Percentiles rank a stretch among this genome's conserved stretches.
Evolutionary conservation across 1,139 yeast species (phyloP).

Genomic region (Kluyveromyces sp.): DNA sequence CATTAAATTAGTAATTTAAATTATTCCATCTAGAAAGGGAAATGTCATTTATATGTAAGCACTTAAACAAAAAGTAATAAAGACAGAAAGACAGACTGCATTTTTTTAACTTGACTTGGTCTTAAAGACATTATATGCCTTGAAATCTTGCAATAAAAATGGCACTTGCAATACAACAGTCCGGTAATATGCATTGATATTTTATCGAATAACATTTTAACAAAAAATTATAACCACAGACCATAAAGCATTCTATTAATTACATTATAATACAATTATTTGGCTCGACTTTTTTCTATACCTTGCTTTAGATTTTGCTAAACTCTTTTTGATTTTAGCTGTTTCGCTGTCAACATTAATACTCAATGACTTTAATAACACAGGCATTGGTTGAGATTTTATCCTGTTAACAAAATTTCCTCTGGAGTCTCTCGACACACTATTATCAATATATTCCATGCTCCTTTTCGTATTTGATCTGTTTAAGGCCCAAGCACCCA

Average conservation of each 20-base stretch:
- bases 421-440: not conserved
- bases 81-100: too few species aligned
- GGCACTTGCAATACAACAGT: too few species aligned
- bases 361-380: constrained; percentile 12
- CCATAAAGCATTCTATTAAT: not conserved
- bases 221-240: not conserved
- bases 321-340: constrained; percentile 4
- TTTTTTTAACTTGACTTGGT: too few species aligned
- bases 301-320: constrained; percentile 6
- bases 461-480: constrained; percentile 4
- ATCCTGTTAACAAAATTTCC: not conserved
- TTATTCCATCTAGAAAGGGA: too few species aligned
- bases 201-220: too few species aligned
- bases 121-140: too few species aligned
- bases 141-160: too few species aligned
- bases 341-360: constrained; percentile 11
- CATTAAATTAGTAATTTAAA: too few species aligned
- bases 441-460: not conserved
- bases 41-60: too few species aligned
- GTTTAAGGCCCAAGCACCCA: constrained; percentile 24
- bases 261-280: constrained; percentile 11
- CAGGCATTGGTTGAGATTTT: constrained; percentile 16
- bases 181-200: too few species aligned
- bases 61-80: too few species aligned
- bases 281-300: constrained; percentile 3